Base-by-base conservation (phyloP, 805 yeast species). In the Spathaspora passalidarum region DNA sequence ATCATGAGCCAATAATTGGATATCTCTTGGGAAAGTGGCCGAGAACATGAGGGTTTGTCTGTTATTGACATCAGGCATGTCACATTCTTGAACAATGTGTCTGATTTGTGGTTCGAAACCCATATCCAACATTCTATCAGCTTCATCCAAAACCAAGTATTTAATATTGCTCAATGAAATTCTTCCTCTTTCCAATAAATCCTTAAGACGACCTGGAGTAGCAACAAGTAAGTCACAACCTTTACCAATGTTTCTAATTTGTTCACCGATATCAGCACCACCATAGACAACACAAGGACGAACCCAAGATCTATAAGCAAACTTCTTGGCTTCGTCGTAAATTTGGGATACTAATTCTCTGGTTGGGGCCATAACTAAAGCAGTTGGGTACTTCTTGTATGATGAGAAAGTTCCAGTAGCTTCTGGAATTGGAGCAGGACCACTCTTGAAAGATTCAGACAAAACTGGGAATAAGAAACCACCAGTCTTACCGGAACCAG, bases 101-200 rank as follows among this genome's bases (percentile, higher is more conserved):
- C 99, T 88, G 66, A 94, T 94, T 80, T 94, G 99, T 55, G 97
- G 97, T 78, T 94, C 99, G 76, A 94, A 94, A 81, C 99, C 99
- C 98, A 94, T 94, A 82, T 94, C 99, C 75, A 94, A 84, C 99
- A 94, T 94, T 79, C 99, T 88, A 75, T 94, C 99, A 64, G 99
- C 99, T 80, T 92, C 99, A 73, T 92, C 99, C 57, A 94, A 80
- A 44, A 94, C 97, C 68, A 94, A 81, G 72, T 88, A 94, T 69
- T 87, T 89, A 72, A 92, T 89, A 72, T 88, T 89, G 55, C 81
- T 78, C 63, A 94, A 79, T 38, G 97, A 90, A 58, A 94, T 88
- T 61, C 82, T 78, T 63, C 97, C 97, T 77, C 97, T 88, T 75
- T 91, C 97, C 56, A 94, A 75, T 71, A 94, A 78, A 74, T 94